Conservation (phyloP, 495 filamentous ascomycete genomes). For the Aspergillus sparsus region DNA sequence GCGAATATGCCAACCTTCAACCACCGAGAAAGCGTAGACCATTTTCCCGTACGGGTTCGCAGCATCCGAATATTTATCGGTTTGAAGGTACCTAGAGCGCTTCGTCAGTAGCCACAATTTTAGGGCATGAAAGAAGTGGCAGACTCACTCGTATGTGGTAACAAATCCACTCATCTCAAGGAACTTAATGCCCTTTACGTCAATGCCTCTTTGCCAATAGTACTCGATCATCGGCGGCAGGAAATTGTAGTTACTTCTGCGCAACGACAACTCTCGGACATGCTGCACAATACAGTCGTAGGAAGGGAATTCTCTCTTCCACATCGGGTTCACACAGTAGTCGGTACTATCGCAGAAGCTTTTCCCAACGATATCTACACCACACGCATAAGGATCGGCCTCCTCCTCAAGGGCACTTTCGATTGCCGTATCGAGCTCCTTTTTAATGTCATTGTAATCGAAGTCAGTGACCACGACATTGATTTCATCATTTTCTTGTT, state of each 20-base stretch:
- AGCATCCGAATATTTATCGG: conserved; percentile 1
- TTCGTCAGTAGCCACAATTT: neutral
- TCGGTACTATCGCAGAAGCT: neutral
- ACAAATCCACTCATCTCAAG: neutral
- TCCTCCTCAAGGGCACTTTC: neutral
- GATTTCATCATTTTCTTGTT: neutral
- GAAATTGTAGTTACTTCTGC: neutral
- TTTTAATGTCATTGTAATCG: neutral
- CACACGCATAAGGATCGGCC: neutral
- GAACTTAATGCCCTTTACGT: neutral
- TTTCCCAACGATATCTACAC: neutral
- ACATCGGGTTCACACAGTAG: neutral
- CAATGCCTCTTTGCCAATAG: neutral
- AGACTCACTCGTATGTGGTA: neutral
- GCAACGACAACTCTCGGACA: neutral
- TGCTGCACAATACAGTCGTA: neutral
- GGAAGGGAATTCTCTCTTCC: neutral
- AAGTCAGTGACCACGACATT: neutral
- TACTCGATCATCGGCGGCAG: neutral
- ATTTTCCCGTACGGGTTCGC: conserved; percentile 1
- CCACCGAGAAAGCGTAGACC: neutral
- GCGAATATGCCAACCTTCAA: conserved; percentile 4
- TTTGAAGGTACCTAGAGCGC: neutral
- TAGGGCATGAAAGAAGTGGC: neutral
- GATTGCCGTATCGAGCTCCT: neutral